Base-by-base conservation (phyloP, 2,329 filamentous ascomycete genomes). In the Paecilomyces formosus region DNA sequence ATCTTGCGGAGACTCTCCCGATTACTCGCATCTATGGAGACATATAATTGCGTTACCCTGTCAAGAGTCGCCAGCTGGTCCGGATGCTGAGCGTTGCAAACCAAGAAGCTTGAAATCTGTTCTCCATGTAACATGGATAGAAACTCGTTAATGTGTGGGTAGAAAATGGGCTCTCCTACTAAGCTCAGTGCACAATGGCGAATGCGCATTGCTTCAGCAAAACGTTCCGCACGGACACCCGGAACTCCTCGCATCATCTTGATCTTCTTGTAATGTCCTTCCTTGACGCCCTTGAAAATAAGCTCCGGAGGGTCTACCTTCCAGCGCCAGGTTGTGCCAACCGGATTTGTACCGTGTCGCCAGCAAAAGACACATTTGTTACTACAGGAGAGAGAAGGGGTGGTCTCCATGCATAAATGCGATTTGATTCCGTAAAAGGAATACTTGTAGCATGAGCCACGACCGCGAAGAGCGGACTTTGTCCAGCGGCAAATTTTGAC, bases 291-390 rank as follows among this genome's bases (percentile, higher is more conserved):
- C 39, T 88, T 79, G 70, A 97, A 96, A 66, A 97, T 96, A 66
- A 92, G 74, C 24, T 96, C 88, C 0, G 93, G 92, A 0, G 90
- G 88, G 70, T 97, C 94, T 30, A 97, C 90, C 55, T 92, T 85
- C 93, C 93, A 99, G 61, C 93, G 87, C 93, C 94, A 97, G 3
- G 89, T 96, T 2, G 94, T 97, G 54, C 92, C 92, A 0, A 97
- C 94, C 0, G 93, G 93, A 72, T 97, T 99, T 0, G 94, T 97
- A 56, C 93, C 94, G 71, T 97, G 94, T 6, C 94, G 87, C 94
- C 93, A 99, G 81, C 93, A 99, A 75, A 97, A 99, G 64, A 99
- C 91, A 74, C 94, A 97, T 74, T 99, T 97, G 79, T 97, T 97
- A 62, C 89, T 94, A 81, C 93, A 99, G 9, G 91, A 96, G 3